Evolutionary conservation across 306 rosid genomes (phyloP).

Genomic region (Gleditsia sinensis): DNA sequence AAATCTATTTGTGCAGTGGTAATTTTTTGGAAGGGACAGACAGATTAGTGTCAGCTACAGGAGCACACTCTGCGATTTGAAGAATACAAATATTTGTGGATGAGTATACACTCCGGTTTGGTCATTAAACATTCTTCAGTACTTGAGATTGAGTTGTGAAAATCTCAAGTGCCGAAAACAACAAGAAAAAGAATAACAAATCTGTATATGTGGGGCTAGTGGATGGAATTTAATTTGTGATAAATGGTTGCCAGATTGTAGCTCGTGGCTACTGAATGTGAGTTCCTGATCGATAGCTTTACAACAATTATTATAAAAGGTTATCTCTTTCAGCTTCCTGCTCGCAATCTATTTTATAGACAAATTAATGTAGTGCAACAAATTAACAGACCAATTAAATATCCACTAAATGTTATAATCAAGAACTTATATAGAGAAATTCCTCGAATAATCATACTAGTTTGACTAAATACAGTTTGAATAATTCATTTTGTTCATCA

Average conservation of each 20-base stretch:
- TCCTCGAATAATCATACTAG: neutral
- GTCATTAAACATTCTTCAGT: neutral
- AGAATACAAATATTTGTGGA: neutral
- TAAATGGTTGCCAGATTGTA: conserved; percentile 32
- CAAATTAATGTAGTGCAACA: neutral
- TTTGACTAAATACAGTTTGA: too few species aligned
- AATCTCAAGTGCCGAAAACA: neutral
- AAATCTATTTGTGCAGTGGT: neutral
- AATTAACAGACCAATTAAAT: neutral
- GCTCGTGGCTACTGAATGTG: neutral
- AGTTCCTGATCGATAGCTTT: too few species aligned
- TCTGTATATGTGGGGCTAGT: neutral
- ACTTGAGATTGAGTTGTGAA: neutral
- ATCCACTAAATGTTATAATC: neutral
- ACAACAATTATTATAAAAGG: neutral
- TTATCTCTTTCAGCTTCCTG: conserved; percentile 3
- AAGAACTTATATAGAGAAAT: neutral
- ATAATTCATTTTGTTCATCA: too few species aligned
- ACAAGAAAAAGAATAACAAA: neutral
- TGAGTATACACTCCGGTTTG: neutral
- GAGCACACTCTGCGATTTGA: neutral
- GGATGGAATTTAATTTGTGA: conserved; percentile 25
- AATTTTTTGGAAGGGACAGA: too few species aligned
- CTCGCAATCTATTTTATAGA: conserved; percentile 1
- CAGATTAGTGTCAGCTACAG: neutral